A percentile compares a stretch with the other conserved stretches of the same genome.
These are phyloP conservation scores for Puccinia coronata DNA, from an alignment of 1,284 basidiomycete genomes.

Conservation along the genomic window DNA sequence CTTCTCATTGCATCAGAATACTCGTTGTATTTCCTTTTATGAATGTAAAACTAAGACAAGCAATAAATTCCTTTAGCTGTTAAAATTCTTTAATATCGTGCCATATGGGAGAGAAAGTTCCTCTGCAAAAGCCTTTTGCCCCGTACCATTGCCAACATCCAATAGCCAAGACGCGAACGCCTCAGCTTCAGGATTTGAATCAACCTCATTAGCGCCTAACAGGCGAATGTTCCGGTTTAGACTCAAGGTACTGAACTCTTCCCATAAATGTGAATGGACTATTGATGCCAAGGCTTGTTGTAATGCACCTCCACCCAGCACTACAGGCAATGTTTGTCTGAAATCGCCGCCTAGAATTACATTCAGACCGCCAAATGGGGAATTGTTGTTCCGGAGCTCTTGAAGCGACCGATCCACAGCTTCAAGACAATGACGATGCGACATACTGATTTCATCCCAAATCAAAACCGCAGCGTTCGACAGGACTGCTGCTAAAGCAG, in stretches of 20 bases:
- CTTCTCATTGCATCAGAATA: no score
- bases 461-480: not conserved
- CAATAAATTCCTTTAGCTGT: no score
- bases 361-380: not conserved
- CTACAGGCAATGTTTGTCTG: constrained; percentile 1
- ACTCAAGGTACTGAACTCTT: not conserved
- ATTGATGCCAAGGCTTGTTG: not conserved
- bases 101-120: no score
- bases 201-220: no score
- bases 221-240: no score
- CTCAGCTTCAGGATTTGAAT: no score
- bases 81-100: no score
- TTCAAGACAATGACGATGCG: not conserved
- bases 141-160: no score
- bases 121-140: no score
- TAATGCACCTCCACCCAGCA: not conserved
- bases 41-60: no score
- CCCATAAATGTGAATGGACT: not conserved
- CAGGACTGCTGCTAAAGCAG: not conserved
- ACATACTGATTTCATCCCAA: constrained; percentile 19
- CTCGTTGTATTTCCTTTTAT: no score
- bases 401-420: not conserved
- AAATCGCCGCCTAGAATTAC: constrained; percentile 12
- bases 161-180: no score
- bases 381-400: not conserved